A percentile compares a stretch with the other conserved stretches of the same genome.
Evolutionary conservation across 345 rosid species (phyloP).

Genomic region (Atalantia buxifolia): DNA sequence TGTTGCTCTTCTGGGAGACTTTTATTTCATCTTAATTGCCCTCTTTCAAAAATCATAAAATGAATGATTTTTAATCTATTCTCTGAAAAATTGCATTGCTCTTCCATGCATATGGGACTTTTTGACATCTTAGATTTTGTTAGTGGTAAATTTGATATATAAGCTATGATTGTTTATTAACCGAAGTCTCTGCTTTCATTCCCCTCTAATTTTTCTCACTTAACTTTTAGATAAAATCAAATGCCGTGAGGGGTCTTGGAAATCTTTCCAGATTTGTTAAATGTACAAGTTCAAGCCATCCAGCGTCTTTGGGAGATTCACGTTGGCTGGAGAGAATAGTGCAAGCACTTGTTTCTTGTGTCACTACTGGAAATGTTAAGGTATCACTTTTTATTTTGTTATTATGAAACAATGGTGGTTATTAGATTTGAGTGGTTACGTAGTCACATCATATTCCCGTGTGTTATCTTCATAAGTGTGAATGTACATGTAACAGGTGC

Average conservation of each 20-base stretch:
- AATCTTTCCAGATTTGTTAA: slow-evolving; percentile 64
- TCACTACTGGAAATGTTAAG: slow-evolving; percentile 95
- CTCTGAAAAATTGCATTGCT: neutral
- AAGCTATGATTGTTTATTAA: neutral
- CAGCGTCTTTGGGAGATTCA: slow-evolving; percentile 33
- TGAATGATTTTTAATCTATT: neutral
- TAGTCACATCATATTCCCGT: neutral
- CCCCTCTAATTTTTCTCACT: neutral
- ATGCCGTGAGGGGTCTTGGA: slow-evolving; percentile 93
- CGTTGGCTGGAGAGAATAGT: slow-evolving; percentile 68
- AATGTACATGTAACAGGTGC: slow-evolving; percentile 59
- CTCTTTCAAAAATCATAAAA: neutral
- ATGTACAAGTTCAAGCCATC: slow-evolving; percentile 25
- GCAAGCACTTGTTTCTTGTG: slow-evolving; percentile 92
- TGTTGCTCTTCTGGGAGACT: neutral
- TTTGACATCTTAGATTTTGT: neutral
- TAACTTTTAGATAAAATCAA: slow-evolving; percentile 55
- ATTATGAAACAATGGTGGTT: neutral
- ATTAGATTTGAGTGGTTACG: neutral
- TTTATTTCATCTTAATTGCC: neutral
- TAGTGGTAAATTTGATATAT: neutral
- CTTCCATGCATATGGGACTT: neutral
- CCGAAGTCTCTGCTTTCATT: neutral
- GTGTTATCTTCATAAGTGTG: slow-evolving; percentile 13
- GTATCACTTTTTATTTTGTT: slow-evolving; percentile 31